Base-by-base conservation (phyloP, 2,329 filamentous ascomycete species). In the Aureobasidium sp. region DNA sequence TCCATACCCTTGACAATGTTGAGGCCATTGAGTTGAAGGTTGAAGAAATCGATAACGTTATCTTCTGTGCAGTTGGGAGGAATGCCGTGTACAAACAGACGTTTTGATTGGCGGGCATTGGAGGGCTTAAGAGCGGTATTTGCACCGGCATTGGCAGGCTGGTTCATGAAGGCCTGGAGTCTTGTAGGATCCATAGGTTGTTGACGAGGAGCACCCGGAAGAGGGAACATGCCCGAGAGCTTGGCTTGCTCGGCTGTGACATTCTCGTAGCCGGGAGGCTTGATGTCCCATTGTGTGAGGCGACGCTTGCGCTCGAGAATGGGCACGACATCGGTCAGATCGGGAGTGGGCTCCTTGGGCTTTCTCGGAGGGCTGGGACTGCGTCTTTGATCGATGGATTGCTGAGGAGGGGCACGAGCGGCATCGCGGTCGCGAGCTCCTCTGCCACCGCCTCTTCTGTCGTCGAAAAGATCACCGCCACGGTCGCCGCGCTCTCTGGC, bases 281-380 rank as follows among this genome's bases (percentile, higher is more conserved):
- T 98, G 70, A 98, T 96, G 69, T 99, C 94, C 93, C 93, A 99
- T 71, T 98, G 94, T 30, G 90, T 97, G 76, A 98, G 75, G 56
- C 93, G 86, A 62, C 94, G 85, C 76, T 90, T 93, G 63, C 91
- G 85, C 65, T 91, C 85, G 58, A 90, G 75, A 55, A 99, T 78
- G 3, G 89, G 81, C n/a, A 86, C 76, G 56, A 94, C 75, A 64
- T 94, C 83, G 56, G 90, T 94, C 66, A 99, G 76, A 69, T 99
- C 94, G 30, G 93, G 94, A 0, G 93, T 98, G 6, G 93, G 89
- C 70, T 98, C 93, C 69, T 88, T 86, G 74, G 91, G 93, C 76
- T 94, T 94, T 8, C 84, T 83, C 24, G 88, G 86, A 32, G 90
- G 88, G 39, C 85, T 86, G 16, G 85, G 81, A 64, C 87, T 95